Conservation (phyloP, 2,329 filamentous ascomycete species). For the Fusarium xyrophilum region DNA sequence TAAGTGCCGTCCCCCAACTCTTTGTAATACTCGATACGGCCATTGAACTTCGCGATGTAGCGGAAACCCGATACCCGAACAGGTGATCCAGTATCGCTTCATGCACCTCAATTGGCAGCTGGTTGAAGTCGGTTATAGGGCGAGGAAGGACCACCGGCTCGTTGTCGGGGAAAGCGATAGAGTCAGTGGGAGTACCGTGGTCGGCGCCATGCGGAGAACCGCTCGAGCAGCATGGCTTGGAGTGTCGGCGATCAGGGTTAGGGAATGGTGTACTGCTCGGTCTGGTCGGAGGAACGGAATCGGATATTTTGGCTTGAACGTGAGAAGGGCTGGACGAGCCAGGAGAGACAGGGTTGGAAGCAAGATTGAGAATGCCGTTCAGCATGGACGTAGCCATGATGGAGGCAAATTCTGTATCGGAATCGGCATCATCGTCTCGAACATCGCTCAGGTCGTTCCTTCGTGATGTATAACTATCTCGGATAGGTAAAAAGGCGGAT, state of each 20-base stretch:
- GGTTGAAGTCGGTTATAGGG: constrained; percentile 50
- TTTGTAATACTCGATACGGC: constrained; percentile 61
- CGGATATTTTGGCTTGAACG: constrained; percentile 53
- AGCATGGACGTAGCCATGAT: constrained; percentile 50
- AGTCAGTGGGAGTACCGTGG: constrained; percentile 22
- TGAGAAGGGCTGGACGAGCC: constrained; percentile 60
- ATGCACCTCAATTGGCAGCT: constrained; percentile 73
- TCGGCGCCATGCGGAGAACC: constrained; percentile 36
- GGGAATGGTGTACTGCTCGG: constrained; percentile 68
- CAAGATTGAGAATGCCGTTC: constrained; percentile 47
- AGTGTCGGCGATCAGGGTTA: constrained; percentile 57
- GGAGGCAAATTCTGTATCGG: constrained; percentile 46
- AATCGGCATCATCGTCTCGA: constrained; percentile 32
- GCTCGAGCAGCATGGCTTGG: constrained; percentile 41
- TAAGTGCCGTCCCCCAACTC: constrained; percentile 69
- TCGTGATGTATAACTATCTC: constrained; percentile 33
- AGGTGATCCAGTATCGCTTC: constrained; percentile 75
- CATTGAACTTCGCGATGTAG: constrained; percentile 63
- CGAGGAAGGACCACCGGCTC: constrained; percentile 27
- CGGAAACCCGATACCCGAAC: constrained; percentile 71
- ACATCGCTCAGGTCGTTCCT: constrained; percentile 24
- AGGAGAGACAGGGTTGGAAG: constrained; percentile 63
- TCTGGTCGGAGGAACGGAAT: constrained; percentile 50
- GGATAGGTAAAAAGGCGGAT: constrained; percentile 35
- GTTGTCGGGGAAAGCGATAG: constrained; percentile 25